These are phyloP conservation scores for Hippophae tibetana DNA, from an alignment of 306 rosid species.

Conservation along the genomic window DNA sequence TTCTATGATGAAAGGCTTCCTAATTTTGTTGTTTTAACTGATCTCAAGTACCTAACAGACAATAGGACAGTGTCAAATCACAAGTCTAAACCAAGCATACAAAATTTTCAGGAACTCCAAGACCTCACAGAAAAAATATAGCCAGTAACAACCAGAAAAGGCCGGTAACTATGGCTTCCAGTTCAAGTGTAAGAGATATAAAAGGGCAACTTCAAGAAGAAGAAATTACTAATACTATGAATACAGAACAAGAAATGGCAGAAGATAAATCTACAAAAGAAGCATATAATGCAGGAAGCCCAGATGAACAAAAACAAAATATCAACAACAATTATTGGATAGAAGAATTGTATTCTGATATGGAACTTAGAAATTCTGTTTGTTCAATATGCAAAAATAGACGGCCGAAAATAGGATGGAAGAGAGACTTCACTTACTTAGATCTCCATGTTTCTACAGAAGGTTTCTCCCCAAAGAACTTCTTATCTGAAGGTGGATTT, in stretches of 20 bases:
- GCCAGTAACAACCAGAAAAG: background rate
- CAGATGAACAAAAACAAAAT: constrained; percentile 6
- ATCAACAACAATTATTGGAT: constrained; percentile 12
- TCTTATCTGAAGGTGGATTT: constrained; percentile 80
- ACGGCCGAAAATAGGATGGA: constrained; percentile 45
- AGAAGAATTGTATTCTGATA: constrained; percentile 20
- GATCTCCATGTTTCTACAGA: constrained; percentile 50
- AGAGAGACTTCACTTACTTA: constrained; percentile 48
- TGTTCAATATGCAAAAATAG: constrained; percentile 52
- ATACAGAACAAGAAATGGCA: constrained; percentile 22
- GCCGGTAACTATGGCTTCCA: constrained; percentile 11
- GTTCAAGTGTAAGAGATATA: constrained; percentile 9
- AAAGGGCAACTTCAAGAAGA: constrained; percentile 12
- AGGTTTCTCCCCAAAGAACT: constrained; percentile 46
- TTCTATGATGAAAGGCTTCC: too few relatives aligned
- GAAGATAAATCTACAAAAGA: constrained; percentile 18
- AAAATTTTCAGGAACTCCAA: constrained; percentile 11
- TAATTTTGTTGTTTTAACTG: too few relatives aligned
- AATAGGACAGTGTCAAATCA: background rate
- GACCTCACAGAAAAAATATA: background rate
- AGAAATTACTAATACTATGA: constrained; percentile 1
- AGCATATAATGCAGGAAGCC: constrained; percentile 8
- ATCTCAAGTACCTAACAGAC: too few relatives aligned
- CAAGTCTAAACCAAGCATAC: background rate
- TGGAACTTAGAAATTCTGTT: constrained; percentile 25